Percentiles rank a stretch among this genome's conserved stretches.
Evolutionary conservation across 2,329 filamentous ascomycete species (phyloP).

Genomic region (Lasiodiplodia hormozganensis): DNA sequence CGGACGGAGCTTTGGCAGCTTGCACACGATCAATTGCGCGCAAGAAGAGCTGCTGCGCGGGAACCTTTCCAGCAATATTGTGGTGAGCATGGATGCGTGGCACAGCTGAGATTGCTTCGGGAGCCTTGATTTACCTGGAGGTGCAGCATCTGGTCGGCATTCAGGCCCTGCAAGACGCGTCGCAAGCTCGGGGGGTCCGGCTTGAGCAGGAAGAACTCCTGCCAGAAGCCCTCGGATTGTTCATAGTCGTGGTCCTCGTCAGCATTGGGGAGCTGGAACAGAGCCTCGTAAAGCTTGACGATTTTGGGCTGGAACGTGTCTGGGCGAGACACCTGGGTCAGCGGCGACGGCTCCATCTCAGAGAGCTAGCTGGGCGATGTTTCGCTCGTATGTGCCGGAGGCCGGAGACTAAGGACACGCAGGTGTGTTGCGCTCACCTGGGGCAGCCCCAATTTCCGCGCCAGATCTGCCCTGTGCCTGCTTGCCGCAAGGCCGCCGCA

Average conservation of each 20-base stretch:
- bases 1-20: conserved; percentile 64
- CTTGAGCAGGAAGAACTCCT: conserved; percentile 89
- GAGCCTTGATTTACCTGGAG: conserved; percentile 62
- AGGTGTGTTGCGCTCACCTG: conserved; percentile 21
- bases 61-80: conserved; percentile 50
- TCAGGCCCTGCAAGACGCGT: conserved; percentile 71
- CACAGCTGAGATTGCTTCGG: no score
- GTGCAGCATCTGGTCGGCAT: conserved; percentile 76
- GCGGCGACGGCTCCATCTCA: conserved; percentile 84
- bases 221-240: conserved; percentile 90
- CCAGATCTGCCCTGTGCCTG: conserved; percentile 15
- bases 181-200: conserved; percentile 76
- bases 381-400: conserved; percentile 1
- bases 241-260: conserved; percentile 66
- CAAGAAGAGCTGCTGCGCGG: conserved; percentile 79
- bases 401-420: conserved; percentile 19
- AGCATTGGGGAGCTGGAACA: conserved; percentile 65
- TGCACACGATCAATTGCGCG: conserved; percentile 75
- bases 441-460: conserved; percentile 24
- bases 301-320: conserved; percentile 95
- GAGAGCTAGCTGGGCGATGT: conserved; percentile 2
- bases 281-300: conserved; percentile 82
- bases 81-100: neutral
- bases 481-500: neutral
- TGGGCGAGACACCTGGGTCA: conserved; percentile 90